Conservation (phyloP, 768 basidiomycete genomes). For the Mycena epipterygia region DNA sequence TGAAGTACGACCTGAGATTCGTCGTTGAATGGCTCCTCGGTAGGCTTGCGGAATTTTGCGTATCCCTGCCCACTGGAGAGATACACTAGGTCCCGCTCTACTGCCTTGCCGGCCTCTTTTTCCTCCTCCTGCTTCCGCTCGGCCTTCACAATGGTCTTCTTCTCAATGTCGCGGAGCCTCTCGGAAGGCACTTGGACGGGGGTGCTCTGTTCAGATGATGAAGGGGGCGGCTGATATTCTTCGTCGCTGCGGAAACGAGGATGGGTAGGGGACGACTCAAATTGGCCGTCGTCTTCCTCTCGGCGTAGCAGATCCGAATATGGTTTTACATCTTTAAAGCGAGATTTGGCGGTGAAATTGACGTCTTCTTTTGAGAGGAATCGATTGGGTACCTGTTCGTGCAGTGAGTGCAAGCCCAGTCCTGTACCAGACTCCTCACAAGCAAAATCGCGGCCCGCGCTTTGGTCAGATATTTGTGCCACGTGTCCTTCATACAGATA, state of each 20-base stretch:
- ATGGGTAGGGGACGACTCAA: neutral
- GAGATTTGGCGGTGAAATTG: neutral
- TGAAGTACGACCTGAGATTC: slow-evolving; percentile 19
- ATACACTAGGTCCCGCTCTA: neutral
- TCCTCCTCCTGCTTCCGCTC: neutral
- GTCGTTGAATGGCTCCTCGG: slow-evolving; percentile 4
- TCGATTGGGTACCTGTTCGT: slow-evolving; percentile 5
- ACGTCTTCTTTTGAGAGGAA: slow-evolving; percentile 6
- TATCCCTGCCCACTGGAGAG: slow-evolving; percentile 12
- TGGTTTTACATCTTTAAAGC: neutral
- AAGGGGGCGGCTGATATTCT: neutral
- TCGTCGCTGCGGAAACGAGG: neutral
- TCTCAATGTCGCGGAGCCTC: neutral
- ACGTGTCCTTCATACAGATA: neutral
- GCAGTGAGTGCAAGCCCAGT: slow-evolving; percentile 10
- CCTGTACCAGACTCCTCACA: slow-evolving; percentile 12
- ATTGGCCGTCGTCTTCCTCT: slow-evolving; percentile 7
- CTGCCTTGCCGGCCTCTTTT: neutral
- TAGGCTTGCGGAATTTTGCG: neutral
- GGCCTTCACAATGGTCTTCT: neutral
- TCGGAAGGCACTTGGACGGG: neutral
- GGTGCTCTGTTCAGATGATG: neutral
- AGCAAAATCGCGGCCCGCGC: neutral
- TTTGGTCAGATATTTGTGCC: neutral
- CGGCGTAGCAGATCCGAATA: neutral